Percentiles rank a stretch among this genome's conserved stretches.
These are phyloP conservation scores for Pestalotiopsis fici DNA, from an alignment of 2,329 filamentous ascomycete genomes.

Conservation along the genomic window DNA sequence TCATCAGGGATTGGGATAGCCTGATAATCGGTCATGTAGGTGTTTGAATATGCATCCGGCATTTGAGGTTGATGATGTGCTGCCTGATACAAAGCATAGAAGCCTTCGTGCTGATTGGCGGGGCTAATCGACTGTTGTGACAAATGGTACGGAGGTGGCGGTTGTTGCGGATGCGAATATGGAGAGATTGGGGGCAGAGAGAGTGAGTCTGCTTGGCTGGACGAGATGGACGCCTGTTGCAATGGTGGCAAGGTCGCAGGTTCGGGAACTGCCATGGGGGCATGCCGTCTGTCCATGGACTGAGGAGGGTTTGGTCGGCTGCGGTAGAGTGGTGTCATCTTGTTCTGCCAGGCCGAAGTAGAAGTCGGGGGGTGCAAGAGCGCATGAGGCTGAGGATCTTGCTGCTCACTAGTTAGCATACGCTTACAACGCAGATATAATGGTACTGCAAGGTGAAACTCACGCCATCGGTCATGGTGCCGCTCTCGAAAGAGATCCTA, in stretches of 20 bases:
- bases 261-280: background rate
- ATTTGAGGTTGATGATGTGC: constrained; percentile 1
- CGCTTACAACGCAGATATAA: background rate
- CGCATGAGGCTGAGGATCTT: constrained; percentile 11
- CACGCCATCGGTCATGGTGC: constrained; percentile 53
- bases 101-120: constrained; percentile 1
- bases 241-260: constrained; percentile 4
- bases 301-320: background rate
- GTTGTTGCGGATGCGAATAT: background rate
- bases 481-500: constrained; percentile 38
- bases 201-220: constrained; percentile 1
- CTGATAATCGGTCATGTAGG: constrained; percentile 8
- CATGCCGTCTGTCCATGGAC: constrained; percentile 1
- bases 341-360: constrained; percentile 10
- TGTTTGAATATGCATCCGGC: background rate
- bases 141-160: background rate
- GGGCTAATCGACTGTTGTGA: background rate
- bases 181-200: constrained; percentile 10
- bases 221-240: constrained; percentile 6
- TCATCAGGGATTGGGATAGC: constrained; percentile 8
- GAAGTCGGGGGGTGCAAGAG: constrained; percentile 11
- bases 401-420: background rate
- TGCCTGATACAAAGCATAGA: constrained; percentile 11
- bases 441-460: constrained; percentile 13
- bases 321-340: constrained; percentile 9